phyloP scores from a whole-genome alignment of 495 filamentous ascomycete species.

The Xylaria cubensis region DNA sequence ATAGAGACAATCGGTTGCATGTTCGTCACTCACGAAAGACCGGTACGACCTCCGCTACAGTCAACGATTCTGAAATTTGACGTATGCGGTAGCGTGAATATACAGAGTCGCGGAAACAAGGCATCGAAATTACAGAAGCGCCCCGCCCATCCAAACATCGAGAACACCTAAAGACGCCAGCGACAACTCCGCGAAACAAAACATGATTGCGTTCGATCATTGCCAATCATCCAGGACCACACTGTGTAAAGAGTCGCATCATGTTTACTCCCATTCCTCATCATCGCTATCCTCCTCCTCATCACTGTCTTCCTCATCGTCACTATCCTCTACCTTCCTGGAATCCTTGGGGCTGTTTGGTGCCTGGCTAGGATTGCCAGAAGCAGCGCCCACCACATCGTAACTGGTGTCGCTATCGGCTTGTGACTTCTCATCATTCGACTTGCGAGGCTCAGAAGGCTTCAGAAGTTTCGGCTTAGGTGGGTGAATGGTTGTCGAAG shows the following conservation, averaged over 20 bases:
- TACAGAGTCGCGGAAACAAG: conserved; percentile 21
- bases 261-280: conserved; percentile 73
- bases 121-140: conserved; percentile 14
- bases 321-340: conserved; percentile 57
- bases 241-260: background rate
- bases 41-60: background rate
- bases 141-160: conserved; percentile 26
- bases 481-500: conserved; percentile 61
- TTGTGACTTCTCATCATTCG: conserved; percentile 83
- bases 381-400: conserved; percentile 78
- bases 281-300: conserved; percentile 58
- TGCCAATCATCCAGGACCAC: background rate
- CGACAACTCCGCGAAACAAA: conserved; percentile 22
- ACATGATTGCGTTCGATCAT: conserved; percentile 12
- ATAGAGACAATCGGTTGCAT: conserved; percentile 10
- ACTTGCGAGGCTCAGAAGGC: conserved; percentile 72
- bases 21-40: background rate
- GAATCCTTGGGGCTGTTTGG: conserved; percentile 71
- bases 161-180: conserved; percentile 25
- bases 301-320: conserved; percentile 43
- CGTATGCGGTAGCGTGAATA: conserved; percentile 13
- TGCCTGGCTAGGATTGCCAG: conserved; percentile 80
- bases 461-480: conserved; percentile 53
- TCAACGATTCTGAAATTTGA: background rate
- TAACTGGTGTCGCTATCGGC: conserved; percentile 93